phyloP scores from a whole-genome alignment of 306 rosid genomes.

The Corylus americana region DNA sequence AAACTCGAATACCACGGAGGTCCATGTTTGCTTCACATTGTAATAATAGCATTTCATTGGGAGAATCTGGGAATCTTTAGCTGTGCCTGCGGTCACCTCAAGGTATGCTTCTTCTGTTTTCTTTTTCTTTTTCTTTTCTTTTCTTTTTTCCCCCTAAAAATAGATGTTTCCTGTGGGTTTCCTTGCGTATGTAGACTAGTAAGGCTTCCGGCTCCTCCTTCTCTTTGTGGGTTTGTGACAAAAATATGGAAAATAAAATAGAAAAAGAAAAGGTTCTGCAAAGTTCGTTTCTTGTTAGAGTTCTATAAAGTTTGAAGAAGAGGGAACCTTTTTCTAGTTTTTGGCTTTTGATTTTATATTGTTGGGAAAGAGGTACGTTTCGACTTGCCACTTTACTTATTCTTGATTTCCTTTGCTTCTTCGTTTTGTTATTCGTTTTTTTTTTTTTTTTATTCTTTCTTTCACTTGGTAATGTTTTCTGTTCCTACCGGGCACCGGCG shows the following conservation, averaged over 20 bases:
- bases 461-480: neutral
- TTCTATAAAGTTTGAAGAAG: neutral
- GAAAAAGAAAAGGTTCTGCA: neutral
- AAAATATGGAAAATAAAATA: neutral
- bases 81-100: neutral
- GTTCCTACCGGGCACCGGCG: constrained; percentile 7
- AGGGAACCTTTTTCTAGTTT: neutral
- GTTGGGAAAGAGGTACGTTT: neutral
- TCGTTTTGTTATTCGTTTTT: neutral
- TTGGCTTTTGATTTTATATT: neutral
- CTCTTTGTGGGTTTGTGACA: neutral
- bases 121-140: neutral
- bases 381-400: too few species aligned
- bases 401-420: neutral
- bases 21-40: neutral
- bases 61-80: neutral
- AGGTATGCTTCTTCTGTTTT: neutral
- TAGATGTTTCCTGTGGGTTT: neutral
- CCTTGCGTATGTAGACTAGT: neutral
- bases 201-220: neutral
- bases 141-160: neutral
- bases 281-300: constrained; percentile 8
- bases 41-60: neutral
- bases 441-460: neutral
- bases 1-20: neutral